Percentiles rank a stretch among this genome's conserved stretches.
These are phyloP conservation scores for Cutaneotrichosporon sp. DNA, from an alignment of 1,284 basidiomycete genomes.

Conservation along the genomic window DNA sequence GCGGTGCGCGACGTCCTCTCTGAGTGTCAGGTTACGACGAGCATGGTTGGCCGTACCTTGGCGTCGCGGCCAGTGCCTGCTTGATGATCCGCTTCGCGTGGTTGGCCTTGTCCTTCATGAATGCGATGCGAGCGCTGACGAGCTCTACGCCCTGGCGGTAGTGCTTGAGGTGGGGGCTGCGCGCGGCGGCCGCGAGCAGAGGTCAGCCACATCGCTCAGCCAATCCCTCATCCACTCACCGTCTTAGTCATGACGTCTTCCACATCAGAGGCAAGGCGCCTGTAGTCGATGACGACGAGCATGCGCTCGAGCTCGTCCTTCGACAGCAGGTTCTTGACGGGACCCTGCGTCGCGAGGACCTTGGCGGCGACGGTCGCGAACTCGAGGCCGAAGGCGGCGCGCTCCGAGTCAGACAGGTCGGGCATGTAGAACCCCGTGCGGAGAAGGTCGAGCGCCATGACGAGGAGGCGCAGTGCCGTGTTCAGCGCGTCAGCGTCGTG, in stretches of 20 bases:
- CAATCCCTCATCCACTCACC: slow-evolving; percentile 25
- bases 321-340: slow-evolving; percentile 14
- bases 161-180: slow-evolving; percentile 25
- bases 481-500: slow-evolving; percentile 33
- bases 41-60: slow-evolving; percentile 17
- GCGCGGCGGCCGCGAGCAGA: slow-evolving; percentile 30
- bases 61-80: slow-evolving; percentile 24
- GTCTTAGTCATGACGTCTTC: slow-evolving; percentile 28
- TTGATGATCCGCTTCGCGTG: slow-evolving; percentile 32
- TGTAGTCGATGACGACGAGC: slow-evolving; percentile 17
- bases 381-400: slow-evolving; percentile 40
- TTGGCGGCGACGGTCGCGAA: slow-evolving; percentile 39
- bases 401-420: slow-evolving; percentile 36
- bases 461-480: slow-evolving; percentile 34
- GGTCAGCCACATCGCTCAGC: slow-evolving; percentile 1
- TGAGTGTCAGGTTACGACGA: slow-evolving; percentile 5
- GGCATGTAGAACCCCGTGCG: slow-evolving; percentile 23
- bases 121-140: slow-evolving; percentile 28
- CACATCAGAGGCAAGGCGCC: slow-evolving; percentile 28
- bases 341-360: slow-evolving; percentile 22
- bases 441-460: slow-evolving; percentile 41
- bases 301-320: not conserved
- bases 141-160: slow-evolving; percentile 33
- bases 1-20: slow-evolving; percentile 29
- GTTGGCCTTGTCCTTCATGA: slow-evolving; percentile 32